phyloP scores from a whole-genome alignment of 2,329 filamentous ascomycete genomes.

The Mycogone perniciosa region DNA sequence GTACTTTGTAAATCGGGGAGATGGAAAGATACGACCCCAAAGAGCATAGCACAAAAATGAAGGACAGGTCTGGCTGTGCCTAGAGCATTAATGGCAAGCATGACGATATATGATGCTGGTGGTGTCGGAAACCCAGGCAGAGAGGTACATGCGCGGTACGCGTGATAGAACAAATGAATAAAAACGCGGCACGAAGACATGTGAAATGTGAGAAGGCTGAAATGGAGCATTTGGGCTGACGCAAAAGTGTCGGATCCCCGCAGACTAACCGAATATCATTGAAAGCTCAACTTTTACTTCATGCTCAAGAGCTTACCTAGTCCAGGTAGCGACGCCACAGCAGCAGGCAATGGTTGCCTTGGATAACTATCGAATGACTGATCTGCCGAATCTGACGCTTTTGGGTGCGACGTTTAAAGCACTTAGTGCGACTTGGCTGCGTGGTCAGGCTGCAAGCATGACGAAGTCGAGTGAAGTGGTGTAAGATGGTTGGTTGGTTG shows the following conservation, averaged over 20 bases:
- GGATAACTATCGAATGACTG: no score
- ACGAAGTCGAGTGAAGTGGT: neutral
- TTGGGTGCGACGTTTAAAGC: neutral
- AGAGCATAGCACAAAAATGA: neutral
- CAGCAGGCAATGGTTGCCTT: neutral
- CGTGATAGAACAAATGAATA: neutral
- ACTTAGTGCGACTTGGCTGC: neutral
- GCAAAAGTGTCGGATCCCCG: neutral
- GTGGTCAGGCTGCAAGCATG: neutral
- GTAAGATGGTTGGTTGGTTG: slow-evolving; percentile 6
- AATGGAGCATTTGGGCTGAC: neutral
- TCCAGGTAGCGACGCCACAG: neutral
- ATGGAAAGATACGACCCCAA: neutral
- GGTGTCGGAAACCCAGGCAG: no score
- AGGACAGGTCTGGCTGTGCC: no score
- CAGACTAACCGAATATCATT: neutral
- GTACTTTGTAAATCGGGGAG: no score
- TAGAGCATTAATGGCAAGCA: no score
- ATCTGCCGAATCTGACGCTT: no score
- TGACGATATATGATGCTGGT: no score
- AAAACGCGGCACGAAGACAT: neutral
- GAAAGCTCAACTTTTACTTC: no score
- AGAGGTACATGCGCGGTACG: neutral
- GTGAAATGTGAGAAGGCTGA: neutral
- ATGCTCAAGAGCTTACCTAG: no score